These are phyloP conservation scores for Cucurbita moschata DNA, from an alignment of 306 rosid genomes.

Conservation along the genomic window DNA sequence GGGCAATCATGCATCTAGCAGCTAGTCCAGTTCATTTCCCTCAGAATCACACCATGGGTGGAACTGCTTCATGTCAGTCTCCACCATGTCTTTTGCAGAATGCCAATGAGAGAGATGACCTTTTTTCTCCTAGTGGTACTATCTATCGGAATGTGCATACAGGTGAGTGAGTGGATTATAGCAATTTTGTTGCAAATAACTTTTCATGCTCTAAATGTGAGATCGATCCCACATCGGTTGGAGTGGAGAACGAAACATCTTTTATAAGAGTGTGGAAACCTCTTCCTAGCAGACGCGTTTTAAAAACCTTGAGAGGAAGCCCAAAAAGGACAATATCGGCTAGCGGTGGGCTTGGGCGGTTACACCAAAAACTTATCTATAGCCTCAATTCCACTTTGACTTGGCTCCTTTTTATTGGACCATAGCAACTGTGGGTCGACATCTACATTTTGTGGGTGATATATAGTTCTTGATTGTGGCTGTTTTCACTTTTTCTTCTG, in stretches of 20 bases:
- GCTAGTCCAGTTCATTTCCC: constrained; percentile 43
- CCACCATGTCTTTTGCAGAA: constrained; percentile 30
- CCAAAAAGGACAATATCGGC: no score
- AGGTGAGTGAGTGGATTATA: constrained; percentile 26
- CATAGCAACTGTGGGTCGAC: background rate
- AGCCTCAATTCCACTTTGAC: background rate
- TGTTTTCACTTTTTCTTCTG: background rate
- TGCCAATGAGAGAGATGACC: constrained; percentile 36
- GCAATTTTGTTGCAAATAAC: background rate
- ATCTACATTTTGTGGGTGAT: background rate
- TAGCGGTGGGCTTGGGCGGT: no score
- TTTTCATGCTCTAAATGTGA: background rate
- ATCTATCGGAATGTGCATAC: constrained; percentile 38
- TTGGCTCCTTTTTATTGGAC: background rate
- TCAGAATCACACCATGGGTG: constrained; percentile 36
- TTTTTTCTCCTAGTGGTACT: constrained; percentile 31
- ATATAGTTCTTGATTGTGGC: background rate
- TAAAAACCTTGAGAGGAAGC: no score
- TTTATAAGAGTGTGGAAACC: no score
- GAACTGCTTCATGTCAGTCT: constrained; percentile 33
- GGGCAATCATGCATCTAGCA: constrained; percentile 73
- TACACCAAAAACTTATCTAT: background rate
- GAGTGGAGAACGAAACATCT: no score
- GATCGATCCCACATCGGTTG: no score
- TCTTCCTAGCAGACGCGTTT: no score